phyloP scores from a whole-genome alignment of 2,329 filamentous ascomycete species.

The Penicillium sp. region DNA sequence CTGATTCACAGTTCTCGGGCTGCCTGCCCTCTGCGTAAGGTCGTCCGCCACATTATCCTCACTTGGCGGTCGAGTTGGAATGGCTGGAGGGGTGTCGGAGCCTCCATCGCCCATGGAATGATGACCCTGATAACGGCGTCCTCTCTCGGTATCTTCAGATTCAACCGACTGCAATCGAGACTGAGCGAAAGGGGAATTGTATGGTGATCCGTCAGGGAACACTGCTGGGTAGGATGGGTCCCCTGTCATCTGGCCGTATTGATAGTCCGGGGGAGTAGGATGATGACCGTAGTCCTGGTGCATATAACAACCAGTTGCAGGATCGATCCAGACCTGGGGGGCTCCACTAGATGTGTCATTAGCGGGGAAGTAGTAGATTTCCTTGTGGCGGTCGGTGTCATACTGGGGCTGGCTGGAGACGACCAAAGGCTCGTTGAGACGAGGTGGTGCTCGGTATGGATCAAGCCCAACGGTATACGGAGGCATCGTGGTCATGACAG shows the following conservation, averaged over 20 bases:
- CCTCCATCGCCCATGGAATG: conserved; percentile 3
- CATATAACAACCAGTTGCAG: neutral
- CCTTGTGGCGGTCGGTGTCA: conserved; percentile 2
- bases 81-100: neutral
- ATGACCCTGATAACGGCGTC: neutral
- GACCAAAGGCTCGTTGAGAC: conserved; percentile 4
- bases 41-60: neutral
- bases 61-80: neutral
- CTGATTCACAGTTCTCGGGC: neutral
- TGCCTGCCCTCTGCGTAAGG: neutral
- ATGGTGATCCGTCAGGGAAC: neutral
- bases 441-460: neutral
- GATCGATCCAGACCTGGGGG: neutral
- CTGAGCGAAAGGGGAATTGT: neutral
- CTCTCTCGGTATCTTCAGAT: conserved; percentile 1
- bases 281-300: conserved; percentile 3
- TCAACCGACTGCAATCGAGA: neutral
- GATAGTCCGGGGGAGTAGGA: neutral
- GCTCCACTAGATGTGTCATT: neutral
- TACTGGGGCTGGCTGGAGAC: conserved; percentile 9
- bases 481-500: neutral
- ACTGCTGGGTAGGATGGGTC: neutral
- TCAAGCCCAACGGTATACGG: neutral
- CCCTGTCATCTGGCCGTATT: neutral
- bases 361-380: neutral